Evolutionary conservation across 805 yeast genomes (phyloP).

Genomic region (Starmerella bombicola): DNA sequence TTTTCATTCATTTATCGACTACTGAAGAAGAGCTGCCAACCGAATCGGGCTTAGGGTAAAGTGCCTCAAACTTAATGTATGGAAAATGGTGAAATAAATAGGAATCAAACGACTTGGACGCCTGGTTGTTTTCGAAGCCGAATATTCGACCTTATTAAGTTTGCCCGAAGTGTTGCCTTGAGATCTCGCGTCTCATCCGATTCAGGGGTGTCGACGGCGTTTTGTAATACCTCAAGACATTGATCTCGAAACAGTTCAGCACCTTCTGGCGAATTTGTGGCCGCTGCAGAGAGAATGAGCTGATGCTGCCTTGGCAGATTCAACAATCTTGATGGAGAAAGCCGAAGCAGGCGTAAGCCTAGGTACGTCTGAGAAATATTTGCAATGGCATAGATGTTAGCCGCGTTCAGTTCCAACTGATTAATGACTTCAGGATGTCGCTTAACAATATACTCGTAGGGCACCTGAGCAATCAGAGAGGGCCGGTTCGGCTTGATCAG

Average conservation of each 20-base stretch:
- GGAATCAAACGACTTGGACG: neutral
- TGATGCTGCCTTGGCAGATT: conserved; percentile 11
- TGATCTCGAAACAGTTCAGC: conserved; percentile 11
- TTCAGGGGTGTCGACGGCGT: conserved; percentile 8
- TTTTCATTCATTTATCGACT: conserved; percentile 9
- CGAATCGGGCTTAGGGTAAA: neutral
- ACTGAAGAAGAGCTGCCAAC: too few species aligned
- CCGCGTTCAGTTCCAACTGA: conserved; percentile 8
- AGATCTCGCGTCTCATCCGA: conserved; percentile 9
- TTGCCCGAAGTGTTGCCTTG: conserved; percentile 8
- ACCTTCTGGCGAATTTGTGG: conserved; percentile 15
- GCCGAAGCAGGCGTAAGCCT: conserved; percentile 11
- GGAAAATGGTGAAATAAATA: neutral
- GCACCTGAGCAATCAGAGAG: conserved; percentile 18
- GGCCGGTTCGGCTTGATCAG: conserved; percentile 7
- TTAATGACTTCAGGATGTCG: conserved; percentile 11
- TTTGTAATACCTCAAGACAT: conserved; percentile 11
- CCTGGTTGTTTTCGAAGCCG: conserved; percentile 3
- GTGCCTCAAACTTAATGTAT: neutral
- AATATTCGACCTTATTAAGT: conserved; percentile 10
- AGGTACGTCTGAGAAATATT: conserved; percentile 13
- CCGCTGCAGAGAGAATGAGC: conserved; percentile 16
- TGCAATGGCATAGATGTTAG: conserved; percentile 14
- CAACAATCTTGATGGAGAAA: conserved; percentile 7
- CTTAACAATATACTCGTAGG: conserved; percentile 15